Conservation (phyloP, 2,329 filamentous ascomycete species). For the Parascedosporium putredinis region DNA sequence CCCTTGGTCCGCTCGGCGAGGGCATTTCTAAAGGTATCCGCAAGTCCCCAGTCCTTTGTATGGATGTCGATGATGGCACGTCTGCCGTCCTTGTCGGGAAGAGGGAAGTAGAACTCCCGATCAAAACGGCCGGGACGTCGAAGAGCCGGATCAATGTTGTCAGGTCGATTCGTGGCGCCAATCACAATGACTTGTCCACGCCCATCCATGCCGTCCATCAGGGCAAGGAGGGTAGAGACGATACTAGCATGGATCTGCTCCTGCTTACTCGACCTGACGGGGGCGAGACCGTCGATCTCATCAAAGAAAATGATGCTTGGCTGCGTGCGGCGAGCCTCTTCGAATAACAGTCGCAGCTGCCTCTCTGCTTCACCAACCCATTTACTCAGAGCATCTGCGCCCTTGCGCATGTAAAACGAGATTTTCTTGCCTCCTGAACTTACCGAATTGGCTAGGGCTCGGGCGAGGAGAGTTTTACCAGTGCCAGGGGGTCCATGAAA, state of each 20-base stretch:
- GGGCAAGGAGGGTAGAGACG: constrained; percentile 80
- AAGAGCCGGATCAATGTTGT: constrained; percentile 93
- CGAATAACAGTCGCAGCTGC: constrained; percentile 85
- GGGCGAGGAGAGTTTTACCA: constrained; percentile 92
- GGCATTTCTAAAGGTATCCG: constrained; percentile 67
- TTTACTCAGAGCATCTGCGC: constrained; percentile 92
- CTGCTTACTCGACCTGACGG: constrained; percentile 93
- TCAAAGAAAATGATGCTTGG: constrained; percentile 96
- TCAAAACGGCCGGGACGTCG: constrained; percentile 91
- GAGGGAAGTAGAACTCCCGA: constrained; percentile 93
- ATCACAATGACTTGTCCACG: constrained; percentile 97
- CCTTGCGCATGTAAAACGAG: constrained; percentile 99
- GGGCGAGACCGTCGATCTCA: constrained; percentile 93
- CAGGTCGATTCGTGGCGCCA: constrained; percentile 93
- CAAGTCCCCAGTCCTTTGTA: constrained; percentile 84
- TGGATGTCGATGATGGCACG: constrained; percentile 90
- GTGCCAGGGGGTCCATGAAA: constrained; percentile 97
- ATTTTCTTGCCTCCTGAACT: constrained; percentile 86
- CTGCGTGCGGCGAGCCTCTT: constrained; percentile 89
- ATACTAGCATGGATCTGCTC: constrained; percentile 98
- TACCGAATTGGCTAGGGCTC: constrained; percentile 84
- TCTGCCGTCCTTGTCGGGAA: constrained; percentile 71
- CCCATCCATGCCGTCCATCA: constrained; percentile 99
- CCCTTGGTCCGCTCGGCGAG: constrained; percentile 87
- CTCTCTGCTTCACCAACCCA: constrained; percentile 98